Evolutionary conservation across 805 yeast genomes (phyloP).

Genomic region (Candida maris): DNA sequence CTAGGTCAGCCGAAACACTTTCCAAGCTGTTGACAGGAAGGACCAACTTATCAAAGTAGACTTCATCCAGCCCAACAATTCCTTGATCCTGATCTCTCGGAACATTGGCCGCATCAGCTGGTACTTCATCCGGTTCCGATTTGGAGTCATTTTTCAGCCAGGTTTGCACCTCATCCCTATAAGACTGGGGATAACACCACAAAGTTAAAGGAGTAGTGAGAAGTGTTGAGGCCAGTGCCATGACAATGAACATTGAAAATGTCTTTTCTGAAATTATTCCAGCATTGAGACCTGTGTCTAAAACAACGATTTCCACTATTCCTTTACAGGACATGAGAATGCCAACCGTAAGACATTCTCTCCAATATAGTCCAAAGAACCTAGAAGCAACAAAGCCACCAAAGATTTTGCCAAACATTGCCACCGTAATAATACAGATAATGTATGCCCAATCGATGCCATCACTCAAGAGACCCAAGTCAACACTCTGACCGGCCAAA

Average conservation of each 20-base stretch:
- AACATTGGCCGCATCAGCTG: conserved; percentile 30
- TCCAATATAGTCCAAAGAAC: conserved; percentile 58
- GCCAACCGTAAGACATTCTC: conserved; percentile 75
- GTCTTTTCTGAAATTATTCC: conserved; percentile 60
- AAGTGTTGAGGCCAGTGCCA: conserved; percentile 78
- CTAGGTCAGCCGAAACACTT: conserved; percentile 28
- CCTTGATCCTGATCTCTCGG: conserved; percentile 19
- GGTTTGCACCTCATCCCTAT: conserved; percentile 49
- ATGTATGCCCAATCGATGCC: conserved; percentile 80
- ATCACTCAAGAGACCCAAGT: conserved; percentile 56
- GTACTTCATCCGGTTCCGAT: conserved; percentile 16
- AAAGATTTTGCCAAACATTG: conserved; percentile 60
- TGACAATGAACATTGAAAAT: conserved; percentile 76
- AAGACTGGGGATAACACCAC: conserved; percentile 55
- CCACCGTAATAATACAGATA: conserved; percentile 62
- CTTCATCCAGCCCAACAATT: conserved; percentile 20
- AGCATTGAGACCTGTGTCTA: conserved; percentile 70
- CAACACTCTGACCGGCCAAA: conserved; percentile 68
- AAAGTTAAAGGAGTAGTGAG: conserved; percentile 74
- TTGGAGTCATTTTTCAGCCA: conserved; percentile 18
- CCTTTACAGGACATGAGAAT: conserved; percentile 86
- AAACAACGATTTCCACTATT: conserved; percentile 78
- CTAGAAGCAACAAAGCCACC: conserved; percentile 70
- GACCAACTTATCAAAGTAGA: conserved; percentile 22
- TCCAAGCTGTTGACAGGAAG: conserved; percentile 27